Evolutionary conservation across 2,329 filamentous ascomycete genomes (phyloP), one percentile per base, ranked within the genome.

Genomic region (Penicillium occitanis): DNA sequence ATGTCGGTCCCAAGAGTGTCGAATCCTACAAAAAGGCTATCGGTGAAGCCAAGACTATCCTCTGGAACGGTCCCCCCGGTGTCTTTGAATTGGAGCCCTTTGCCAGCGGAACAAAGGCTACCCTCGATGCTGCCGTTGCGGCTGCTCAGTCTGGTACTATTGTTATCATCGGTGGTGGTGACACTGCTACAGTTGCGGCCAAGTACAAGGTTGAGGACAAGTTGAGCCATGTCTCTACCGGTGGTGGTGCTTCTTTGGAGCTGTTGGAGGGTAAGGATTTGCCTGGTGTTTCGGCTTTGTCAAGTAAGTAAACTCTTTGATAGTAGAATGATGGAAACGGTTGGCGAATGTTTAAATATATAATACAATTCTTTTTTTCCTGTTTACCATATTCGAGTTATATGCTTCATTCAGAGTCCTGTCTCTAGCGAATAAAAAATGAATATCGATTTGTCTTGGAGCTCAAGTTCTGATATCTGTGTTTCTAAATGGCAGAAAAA

Each of bases 21-120:
- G 87, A 93, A 83, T 87, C 96, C 66, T 98, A 91, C 89, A 88
- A 94, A 85, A 84, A 90, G 77, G 89, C 93, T 72, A 98, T 99
- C 73, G 85, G 86, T 71, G 89, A 94, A 75, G 88, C 94, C 71
- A 89, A 97, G 87, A 99, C 95, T 66, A 97, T 99, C 79, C 91
- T 99, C 70, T 99, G 95, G 95, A 99, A 99, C 85, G 95, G 95
- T 65, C 95, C 95, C 64, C 89, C 94, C 17, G 95, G 95, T 80
- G 95, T 99, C 73, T 99, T 99, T 75, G 95, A 99, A 87, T 91
- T 98, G 76, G 92, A 97, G 69, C 90, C 91, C 78, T 99, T 99
- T 79, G 92, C 93, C 76, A 89, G 85, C 69, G 95, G 92, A 73
- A 99, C 95, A 76, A 96, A 97, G 87, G 86, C 88, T 69, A 97